phyloP scores from a whole-genome alignment of 2,329 filamentous ascomycete genomes.

The Corynespora cassiicola region DNA sequence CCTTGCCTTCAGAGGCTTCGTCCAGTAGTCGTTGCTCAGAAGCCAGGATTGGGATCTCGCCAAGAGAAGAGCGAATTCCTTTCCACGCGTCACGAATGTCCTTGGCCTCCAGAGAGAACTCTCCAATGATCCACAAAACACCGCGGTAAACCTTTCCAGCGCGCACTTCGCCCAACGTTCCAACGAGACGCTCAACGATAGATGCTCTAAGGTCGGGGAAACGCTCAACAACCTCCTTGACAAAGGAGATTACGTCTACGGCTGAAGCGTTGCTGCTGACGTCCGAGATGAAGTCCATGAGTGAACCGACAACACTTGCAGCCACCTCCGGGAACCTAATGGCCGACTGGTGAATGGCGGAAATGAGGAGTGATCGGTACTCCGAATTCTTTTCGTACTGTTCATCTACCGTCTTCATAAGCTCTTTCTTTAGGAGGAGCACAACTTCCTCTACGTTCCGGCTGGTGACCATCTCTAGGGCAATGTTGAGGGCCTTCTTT shows the following conservation, averaged over 20 bases:
- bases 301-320: constrained; percentile 90
- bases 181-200: constrained; percentile 87
- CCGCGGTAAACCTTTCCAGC: constrained; percentile 97
- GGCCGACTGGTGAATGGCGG: constrained; percentile 96
- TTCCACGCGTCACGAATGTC: constrained; percentile 98
- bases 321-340: constrained; percentile 99
- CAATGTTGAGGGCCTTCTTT: constrained; percentile 86
- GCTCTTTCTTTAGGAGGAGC: constrained; percentile 93
- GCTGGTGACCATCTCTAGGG: constrained; percentile 97
- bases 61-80: constrained; percentile 88
- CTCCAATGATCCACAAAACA: constrained; percentile 96
- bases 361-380: constrained; percentile 84
- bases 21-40: constrained; percentile 93
- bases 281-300: constrained; percentile 99
- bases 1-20: constrained; percentile 69
- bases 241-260: constrained; percentile 96
- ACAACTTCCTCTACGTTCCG: constrained; percentile 99
- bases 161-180: constrained; percentile 89
- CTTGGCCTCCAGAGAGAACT: constrained; percentile 92
- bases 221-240: constrained; percentile 98
- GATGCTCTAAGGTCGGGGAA: constrained; percentile 88
- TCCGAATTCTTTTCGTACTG: constrained; percentile 83
- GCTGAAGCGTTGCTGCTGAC: constrained; percentile 98
- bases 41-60: constrained; percentile 94
- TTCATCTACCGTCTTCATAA: constrained; percentile 96